phyloP scores from a whole-genome alignment of 352 stramenopile species.

The Globisporangium echinulatum region DNA sequence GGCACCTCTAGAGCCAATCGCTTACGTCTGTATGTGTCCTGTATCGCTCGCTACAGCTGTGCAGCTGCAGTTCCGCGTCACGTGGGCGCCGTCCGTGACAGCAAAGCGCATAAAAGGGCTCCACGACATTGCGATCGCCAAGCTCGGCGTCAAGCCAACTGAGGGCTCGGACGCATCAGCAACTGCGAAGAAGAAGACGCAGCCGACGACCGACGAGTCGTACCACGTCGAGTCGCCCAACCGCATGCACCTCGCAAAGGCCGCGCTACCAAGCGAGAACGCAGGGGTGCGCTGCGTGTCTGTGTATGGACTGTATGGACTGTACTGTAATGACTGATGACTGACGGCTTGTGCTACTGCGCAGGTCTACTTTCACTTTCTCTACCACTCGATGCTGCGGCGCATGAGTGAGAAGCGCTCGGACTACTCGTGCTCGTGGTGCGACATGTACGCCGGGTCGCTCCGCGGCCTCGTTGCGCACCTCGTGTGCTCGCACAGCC shows the following conservation, averaged over 20 bases:
- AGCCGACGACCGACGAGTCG: neutral
- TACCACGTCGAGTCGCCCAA: constrained; percentile 15
- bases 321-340: too few species aligned
- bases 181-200: constrained; percentile 2
- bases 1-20: too few species aligned
- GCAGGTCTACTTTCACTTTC: constrained; percentile 82
- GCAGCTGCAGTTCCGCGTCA: constrained; percentile 16
- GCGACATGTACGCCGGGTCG: constrained; percentile 74
- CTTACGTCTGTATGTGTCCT: neutral
- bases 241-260: constrained; percentile 10
- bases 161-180: neutral
- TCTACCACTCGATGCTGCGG: constrained; percentile 77
- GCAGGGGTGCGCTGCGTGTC: constrained; percentile 4
- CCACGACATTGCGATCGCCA: constrained; percentile 11
- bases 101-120: constrained; percentile 18
- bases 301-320: too few species aligned
- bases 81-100: constrained; percentile 14
- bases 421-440: constrained; percentile 79
- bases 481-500: constrained; percentile 70
- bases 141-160: constrained; percentile 12
- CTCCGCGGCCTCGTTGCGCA: constrained; percentile 67
- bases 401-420: constrained; percentile 77
- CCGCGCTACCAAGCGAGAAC: constrained; percentile 8
- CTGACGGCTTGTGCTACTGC: neutral
- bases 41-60: constrained; percentile 3